phyloP scores from a whole-genome alignment of 225 moss, liverwort and hornwort species.

The Ulota crispa region DNA sequence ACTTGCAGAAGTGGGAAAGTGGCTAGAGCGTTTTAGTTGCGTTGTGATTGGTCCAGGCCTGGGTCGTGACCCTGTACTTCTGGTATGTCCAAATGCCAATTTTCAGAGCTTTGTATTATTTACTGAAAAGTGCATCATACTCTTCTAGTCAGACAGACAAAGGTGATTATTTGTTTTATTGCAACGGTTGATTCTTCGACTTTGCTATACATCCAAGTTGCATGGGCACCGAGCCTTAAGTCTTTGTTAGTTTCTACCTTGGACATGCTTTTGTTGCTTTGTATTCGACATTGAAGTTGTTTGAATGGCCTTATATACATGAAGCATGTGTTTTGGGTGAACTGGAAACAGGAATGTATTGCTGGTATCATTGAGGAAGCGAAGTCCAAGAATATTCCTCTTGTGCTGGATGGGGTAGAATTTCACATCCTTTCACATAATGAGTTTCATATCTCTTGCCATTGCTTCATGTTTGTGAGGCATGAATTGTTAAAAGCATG shows the following conservation, averaged over 20 bases:
- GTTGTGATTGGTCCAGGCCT: constrained; percentile 95
- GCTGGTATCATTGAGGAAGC: constrained; percentile 73
- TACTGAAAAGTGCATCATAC: not conserved
- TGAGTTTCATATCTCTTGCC: constrained; percentile 4
- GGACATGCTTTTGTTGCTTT: not conserved
- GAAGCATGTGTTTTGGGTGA: constrained; percentile 20
- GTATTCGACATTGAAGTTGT: not conserved
- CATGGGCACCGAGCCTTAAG: not conserved
- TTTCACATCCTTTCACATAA: not conserved
- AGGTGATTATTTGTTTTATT: not conserved
- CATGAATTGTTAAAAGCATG: not conserved
- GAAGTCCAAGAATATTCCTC: constrained; percentile 70
- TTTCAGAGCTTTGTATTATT: not conserved
- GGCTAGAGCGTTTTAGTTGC: constrained; percentile 83
- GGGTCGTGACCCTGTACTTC: constrained; percentile 84
- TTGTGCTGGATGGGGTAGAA: constrained; percentile 92
- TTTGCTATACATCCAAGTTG: not conserved
- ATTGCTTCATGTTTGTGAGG: not conserved
- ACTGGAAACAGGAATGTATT: constrained; percentile 68
- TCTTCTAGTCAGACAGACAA: not conserved
- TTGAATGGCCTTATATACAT: not conserved
- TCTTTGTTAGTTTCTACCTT: not conserved
- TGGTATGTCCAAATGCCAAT: constrained; percentile 52
- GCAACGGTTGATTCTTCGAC: not conserved
- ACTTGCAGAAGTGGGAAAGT: constrained; percentile 75